Evolutionary conservation across 345 rosid genomes (phyloP), one percentile per base, ranked within the genome.

Genomic region (Rhodamnia rubescens): DNA sequence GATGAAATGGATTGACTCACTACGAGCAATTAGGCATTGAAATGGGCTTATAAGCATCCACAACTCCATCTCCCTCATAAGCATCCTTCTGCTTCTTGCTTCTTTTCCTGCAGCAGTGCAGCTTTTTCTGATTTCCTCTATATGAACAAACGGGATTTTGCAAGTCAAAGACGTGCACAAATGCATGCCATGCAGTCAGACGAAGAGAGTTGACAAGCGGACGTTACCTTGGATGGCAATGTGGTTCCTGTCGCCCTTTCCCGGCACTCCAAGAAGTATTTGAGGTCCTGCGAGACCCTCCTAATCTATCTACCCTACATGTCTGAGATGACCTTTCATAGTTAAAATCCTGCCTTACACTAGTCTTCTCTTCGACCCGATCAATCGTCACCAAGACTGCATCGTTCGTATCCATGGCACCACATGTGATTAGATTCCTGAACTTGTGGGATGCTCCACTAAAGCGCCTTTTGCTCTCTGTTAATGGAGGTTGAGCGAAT

Each of bases 21-120:
- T 92, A 93, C 98, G 92, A 91, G 93, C 98, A 94, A 83, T 85
- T 87, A 8, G 98, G 98, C 75, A 88, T 89, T 47, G 89, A 89
- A 9, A 84, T 87, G 54, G 96, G 94, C 88, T 87, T 92, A 85
- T 89, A 85, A 1, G 90, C 90, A 64, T 86, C 86, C 53, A 90
- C 36, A 6, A 13, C 27, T 59, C 74, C 36, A 6, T 27, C 74
- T 59, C 32, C 36, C 36, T n/a, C 74, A 59, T 7, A 84, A 56
- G 84, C 86, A 57, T 53, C 12, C 44, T 85, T 85, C 26, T 75
- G 90, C 92, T 47, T 90, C 85, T 27, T 91, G 87, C 86, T 90
- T 87, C 88, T 78, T 81, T 87, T 91, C 85, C 93, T 92, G 85
- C 82, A 78, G 53, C 53, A 85, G 82, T 29, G 75, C 75, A 61